phyloP scores from a whole-genome alignment of 2,329 filamentous ascomycete genomes.

The Thermochaetoides dissita region DNA sequence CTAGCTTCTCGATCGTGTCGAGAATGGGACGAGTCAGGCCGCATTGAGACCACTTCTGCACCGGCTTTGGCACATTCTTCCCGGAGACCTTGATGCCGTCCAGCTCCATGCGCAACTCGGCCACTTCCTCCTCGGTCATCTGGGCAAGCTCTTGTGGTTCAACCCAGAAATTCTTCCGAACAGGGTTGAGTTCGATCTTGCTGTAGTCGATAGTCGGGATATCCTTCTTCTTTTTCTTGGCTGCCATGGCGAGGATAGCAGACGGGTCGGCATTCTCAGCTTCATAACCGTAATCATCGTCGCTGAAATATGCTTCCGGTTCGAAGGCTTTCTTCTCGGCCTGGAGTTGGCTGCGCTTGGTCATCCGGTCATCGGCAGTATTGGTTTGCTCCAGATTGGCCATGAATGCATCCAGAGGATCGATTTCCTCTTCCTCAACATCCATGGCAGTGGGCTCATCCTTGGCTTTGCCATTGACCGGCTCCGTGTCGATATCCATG shows the following conservation, averaged over 20 bases:
- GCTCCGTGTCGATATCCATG: constrained; percentile 30
- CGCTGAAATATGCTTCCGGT: constrained; percentile 77
- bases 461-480: constrained; percentile 14
- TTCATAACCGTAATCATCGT: constrained; percentile 55
- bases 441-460: constrained; percentile 27
- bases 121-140: constrained; percentile 73
- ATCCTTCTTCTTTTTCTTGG: constrained; percentile 82
- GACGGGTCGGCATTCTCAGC: constrained; percentile 33
- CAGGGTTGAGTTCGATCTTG: constrained; percentile 71
- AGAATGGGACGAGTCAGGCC: constrained; percentile 76
- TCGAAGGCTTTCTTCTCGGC: constrained; percentile 42
- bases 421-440: constrained; percentile 63
- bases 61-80: constrained; percentile 78
- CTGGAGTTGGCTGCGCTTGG: constrained; percentile 22
- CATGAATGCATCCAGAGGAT: constrained; percentile 98
- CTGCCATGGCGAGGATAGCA: constrained; percentile 38
- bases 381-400: constrained; percentile 44
- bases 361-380: constrained; percentile 14
- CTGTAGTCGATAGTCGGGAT: constrained; percentile 76
- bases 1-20: constrained; percentile 67
- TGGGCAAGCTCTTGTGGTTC: constrained; percentile 73
- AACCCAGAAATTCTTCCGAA: constrained; percentile 90
- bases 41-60: constrained; percentile 93
- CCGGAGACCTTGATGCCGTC: constrained; percentile 92
- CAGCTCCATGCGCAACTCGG: constrained; percentile 68